phyloP scores from a whole-genome alignment of 306 rosid genomes.

The Pterocarpus macrocarpus region DNA sequence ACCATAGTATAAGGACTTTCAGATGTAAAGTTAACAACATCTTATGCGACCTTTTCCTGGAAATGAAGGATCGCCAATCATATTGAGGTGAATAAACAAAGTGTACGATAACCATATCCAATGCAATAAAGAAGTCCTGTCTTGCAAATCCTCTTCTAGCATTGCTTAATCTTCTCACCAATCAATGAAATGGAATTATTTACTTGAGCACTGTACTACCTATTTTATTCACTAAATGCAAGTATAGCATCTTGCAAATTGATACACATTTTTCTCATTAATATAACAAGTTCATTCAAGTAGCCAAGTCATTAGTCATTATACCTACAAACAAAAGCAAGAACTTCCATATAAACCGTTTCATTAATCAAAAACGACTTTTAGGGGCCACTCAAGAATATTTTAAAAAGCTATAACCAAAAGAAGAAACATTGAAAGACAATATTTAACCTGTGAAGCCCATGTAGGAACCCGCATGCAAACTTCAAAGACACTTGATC shows the following conservation, averaged over 20 bases:
- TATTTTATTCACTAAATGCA: slow-evolving; percentile 8
- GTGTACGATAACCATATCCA: not conserved
- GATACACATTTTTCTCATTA: slow-evolving; percentile 22
- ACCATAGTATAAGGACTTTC: not conserved
- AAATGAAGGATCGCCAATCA: not conserved
- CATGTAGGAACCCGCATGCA: slow-evolving; percentile 86
- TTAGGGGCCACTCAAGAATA: not conserved
- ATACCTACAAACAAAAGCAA: slow-evolving; percentile 29
- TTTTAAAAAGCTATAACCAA: slow-evolving; percentile 23
- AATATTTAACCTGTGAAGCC: slow-evolving; percentile 83
- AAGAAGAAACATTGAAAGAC: slow-evolving; percentile 38
- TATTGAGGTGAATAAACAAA: not conserved
- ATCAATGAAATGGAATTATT: slow-evolving; percentile 14
- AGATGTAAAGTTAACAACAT: slow-evolving; percentile 2
- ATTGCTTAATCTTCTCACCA: slow-evolving; percentile 8
- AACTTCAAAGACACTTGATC: slow-evolving; percentile 90
- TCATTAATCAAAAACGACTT: slow-evolving; percentile 22
- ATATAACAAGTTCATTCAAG: not conserved
- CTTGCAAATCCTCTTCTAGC: not conserved
- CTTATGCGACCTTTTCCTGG: not conserved
- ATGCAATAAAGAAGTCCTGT: slow-evolving; percentile 2
- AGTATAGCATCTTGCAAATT: not conserved
- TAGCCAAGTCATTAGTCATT: not conserved
- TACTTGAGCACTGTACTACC: not conserved
- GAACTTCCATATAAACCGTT: slow-evolving; percentile 36